Percentiles rank a stretch among this genome's conserved stretches.
Conservation (phyloP, 495 filamentous ascomycete species). For the Rusavskia elegans region DNA sequence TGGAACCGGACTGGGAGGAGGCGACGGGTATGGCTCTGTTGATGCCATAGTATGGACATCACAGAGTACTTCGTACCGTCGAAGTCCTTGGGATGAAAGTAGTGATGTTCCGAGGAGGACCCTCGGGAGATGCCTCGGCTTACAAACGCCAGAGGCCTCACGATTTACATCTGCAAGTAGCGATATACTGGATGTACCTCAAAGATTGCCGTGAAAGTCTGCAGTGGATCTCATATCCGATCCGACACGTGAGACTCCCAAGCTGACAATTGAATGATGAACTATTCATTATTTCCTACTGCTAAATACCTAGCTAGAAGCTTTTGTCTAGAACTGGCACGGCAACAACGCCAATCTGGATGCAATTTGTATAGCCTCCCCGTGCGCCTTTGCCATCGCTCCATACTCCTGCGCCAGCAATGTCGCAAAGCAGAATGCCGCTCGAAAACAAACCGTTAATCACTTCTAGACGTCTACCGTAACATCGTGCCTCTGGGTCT, state of each 20-base stretch:
- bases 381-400: too few species aligned
- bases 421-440: neutral
- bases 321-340: neutral
- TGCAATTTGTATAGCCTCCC: neutral
- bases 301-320: neutral
- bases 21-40: slow-evolving; percentile 8
- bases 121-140: neutral
- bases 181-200: too few species aligned
- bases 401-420: neutral
- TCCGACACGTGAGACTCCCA: neutral
- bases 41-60: neutral
- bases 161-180: too few species aligned
- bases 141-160: too few species aligned
- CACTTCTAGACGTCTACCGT: neutral
- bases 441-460: neutral
- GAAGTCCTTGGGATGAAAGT: neutral
- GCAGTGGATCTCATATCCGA: too few species aligned
- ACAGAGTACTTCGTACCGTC: neutral
- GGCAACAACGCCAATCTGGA: neutral
- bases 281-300: neutral
- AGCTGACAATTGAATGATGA: neutral
- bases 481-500: neutral
- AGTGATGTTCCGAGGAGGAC: neutral
- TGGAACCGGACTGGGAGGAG: slow-evolving; percentile 6
- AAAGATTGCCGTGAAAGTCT: too few species aligned